A percentile compares a stretch with the other conserved stretches of the same genome.
Conservation (phyloP, 352 stramenopile species). For the Nothophytophthora sp. region DNA sequence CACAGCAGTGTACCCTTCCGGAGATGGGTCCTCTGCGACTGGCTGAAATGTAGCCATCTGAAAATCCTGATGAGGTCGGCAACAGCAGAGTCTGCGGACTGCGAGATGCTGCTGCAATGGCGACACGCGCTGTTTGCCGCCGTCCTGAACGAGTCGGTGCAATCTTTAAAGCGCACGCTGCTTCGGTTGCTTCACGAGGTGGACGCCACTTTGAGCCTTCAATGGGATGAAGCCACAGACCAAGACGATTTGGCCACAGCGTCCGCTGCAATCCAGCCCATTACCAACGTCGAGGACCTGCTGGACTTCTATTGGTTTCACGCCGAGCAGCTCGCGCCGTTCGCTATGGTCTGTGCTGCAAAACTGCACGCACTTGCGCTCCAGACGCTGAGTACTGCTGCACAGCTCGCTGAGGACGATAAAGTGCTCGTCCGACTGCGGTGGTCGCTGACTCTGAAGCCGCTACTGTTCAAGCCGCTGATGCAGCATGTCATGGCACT, state of each 20-base stretch:
- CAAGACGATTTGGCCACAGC: not conserved
- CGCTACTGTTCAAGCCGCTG: constrained; percentile 45
- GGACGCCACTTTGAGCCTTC: too few relatives aligned
- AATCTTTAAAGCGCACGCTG: constrained; percentile 22
- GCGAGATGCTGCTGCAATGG: constrained; percentile 23
- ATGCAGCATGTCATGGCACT: constrained; percentile 25
- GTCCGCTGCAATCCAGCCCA: not conserved
- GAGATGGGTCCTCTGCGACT: constrained; percentile 37
- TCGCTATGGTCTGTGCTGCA: constrained; percentile 38
- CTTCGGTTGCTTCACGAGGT: constrained; percentile 25
- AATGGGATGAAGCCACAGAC: constrained; percentile 1
- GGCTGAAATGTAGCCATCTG: constrained; percentile 23
- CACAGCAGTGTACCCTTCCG: constrained; percentile 24
- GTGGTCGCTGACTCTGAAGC: constrained; percentile 41
- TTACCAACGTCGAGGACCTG: constrained; percentile 29
- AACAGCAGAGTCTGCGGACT: too few relatives aligned
- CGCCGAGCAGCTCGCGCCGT: constrained; percentile 29
- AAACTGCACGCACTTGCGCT: constrained; percentile 37
- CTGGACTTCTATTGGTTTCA: constrained; percentile 47
- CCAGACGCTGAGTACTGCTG: constrained; percentile 9
- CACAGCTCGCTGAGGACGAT: constrained; percentile 18
- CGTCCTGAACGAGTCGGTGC: constrained; percentile 26
- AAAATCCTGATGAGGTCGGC: too few relatives aligned
- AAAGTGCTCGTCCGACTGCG: constrained; percentile 32
- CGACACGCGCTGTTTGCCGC: constrained; percentile 36